phyloP scores from a whole-genome alignment of 2,329 filamentous ascomycete genomes.

The Colletotrichum australisinense region DNA sequence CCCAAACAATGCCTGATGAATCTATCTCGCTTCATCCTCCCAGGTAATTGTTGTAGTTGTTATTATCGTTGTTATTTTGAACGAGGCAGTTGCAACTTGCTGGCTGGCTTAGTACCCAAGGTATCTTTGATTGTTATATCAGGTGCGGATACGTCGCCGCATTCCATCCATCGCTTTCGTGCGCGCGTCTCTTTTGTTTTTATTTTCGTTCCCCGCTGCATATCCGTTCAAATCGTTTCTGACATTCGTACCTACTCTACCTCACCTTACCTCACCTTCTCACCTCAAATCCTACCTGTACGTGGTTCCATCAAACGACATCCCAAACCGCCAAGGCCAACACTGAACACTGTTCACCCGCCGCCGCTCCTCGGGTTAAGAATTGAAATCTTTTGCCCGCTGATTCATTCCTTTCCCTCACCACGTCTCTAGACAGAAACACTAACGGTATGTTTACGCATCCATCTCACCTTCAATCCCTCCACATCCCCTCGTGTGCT shows the following conservation, averaged over 20 bases:
- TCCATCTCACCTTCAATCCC: not conserved
- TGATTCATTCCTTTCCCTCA: not conserved
- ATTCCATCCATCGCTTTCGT: not conserved
- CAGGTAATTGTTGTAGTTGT: too few relatives aligned
- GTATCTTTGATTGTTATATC: not conserved
- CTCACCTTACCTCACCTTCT: too few relatives aligned
- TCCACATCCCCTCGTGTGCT: constrained; percentile 7
- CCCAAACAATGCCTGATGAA: not conserved
- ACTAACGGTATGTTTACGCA: not conserved
- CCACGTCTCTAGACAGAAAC: not conserved
- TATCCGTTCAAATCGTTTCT: not conserved
- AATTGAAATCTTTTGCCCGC: not conserved
- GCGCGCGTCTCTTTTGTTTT: too few relatives aligned
- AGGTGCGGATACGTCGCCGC: not conserved
- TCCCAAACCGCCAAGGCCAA: too few relatives aligned
- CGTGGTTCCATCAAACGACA: too few relatives aligned
- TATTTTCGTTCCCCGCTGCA: not conserved
- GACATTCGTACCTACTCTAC: too few relatives aligned
- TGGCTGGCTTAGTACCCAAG: too few relatives aligned
- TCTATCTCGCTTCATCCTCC: not conserved
- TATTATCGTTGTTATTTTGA: not conserved
- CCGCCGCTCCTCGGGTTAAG: not conserved
- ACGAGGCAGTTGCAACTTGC: not conserved
- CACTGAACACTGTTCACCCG: not conserved
- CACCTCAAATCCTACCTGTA: too few relatives aligned